phyloP scores from a whole-genome alignment of 495 filamentous ascomycete species.

The Pseudomonodictys pantanalensis region DNA sequence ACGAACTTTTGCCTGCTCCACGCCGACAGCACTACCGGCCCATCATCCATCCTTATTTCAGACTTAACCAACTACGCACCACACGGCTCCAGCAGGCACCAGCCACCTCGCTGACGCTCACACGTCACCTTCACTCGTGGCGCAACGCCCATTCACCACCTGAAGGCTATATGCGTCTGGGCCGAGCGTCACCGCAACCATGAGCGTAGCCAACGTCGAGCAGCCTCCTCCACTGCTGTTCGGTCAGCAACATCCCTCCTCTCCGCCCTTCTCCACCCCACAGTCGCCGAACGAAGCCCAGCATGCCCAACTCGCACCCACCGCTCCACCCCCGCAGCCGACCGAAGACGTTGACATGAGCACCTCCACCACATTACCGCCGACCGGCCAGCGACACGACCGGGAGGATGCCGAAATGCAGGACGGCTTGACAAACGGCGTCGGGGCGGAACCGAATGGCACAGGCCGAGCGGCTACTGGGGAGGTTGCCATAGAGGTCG shows the following conservation, averaged over 20 bases:
- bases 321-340: constrained; percentile 28
- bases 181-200: constrained; percentile 3
- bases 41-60: no score
- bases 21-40: no score
- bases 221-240: constrained; percentile 33
- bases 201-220: constrained; percentile 33
- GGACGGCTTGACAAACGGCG: constrained; percentile 26
- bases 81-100: no score
- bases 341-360: constrained; percentile 35
- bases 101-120: no score
- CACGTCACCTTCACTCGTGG: no score
- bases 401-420: constrained; percentile 32
- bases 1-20: no score
- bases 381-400: constrained; percentile 37
- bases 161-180: constrained; percentile 5
- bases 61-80: no score
- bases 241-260: constrained; percentile 24
- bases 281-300: constrained; percentile 28
- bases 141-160: no score
- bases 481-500: constrained; percentile 20
- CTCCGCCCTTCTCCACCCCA: constrained; percentile 24
- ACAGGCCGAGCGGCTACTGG: not conserved
- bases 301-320: constrained; percentile 19
- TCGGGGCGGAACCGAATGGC: not conserved
- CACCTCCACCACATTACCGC: constrained; percentile 32